Evolutionary conservation across 306 rosid genomes (phyloP).

Genomic region (Rubus parviflorus): DNA sequence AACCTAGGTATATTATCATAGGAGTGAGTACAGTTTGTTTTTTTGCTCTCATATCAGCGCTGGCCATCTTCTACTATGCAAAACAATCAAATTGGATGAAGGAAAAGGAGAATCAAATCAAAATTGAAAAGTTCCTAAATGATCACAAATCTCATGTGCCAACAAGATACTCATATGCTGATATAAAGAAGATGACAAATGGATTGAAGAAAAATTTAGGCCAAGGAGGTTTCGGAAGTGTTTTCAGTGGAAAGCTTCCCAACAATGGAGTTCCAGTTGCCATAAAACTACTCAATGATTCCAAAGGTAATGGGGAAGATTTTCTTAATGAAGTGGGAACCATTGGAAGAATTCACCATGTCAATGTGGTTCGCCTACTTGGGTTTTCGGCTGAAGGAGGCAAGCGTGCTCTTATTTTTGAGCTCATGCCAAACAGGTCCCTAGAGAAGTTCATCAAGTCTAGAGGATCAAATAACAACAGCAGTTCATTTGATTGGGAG

Average conservation of each 20-base stretch:
- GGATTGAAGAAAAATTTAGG: slow-evolving; percentile 36
- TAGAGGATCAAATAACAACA: neutral
- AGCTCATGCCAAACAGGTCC: slow-evolving; percentile 37
- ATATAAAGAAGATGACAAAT: slow-evolving; percentile 41
- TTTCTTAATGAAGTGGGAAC: slow-evolving; percentile 37
- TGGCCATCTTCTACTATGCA: neutral
- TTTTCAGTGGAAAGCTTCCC: slow-evolving; percentile 34
- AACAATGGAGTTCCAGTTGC: neutral
- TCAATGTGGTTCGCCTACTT: slow-evolving; percentile 44
- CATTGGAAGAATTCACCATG: slow-evolving; percentile 46
- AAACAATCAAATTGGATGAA: neutral
- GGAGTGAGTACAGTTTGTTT: neutral
- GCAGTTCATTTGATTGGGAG: slow-evolving; percentile 35
- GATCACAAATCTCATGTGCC: slow-evolving; percentile 45
- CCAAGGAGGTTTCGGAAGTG: slow-evolving; percentile 38
- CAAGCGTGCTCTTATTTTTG: slow-evolving; percentile 41
- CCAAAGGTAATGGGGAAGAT: slow-evolving; percentile 13
- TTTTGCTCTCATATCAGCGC: neutral
- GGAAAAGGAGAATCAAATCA: slow-evolving; percentile 29
- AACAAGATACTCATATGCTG: slow-evolving; percentile 36
- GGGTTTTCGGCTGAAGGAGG: slow-evolving; percentile 47
- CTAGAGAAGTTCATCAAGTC: slow-evolving; percentile 28
- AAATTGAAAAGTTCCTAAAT: slow-evolving; percentile 35
- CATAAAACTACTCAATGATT: slow-evolving; percentile 4
- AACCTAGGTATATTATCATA: neutral